Evolutionary conservation across 306 rosid species (phyloP), one percentile per base, ranked within the genome.

Genomic region (Carpinus fangiana): DNA sequence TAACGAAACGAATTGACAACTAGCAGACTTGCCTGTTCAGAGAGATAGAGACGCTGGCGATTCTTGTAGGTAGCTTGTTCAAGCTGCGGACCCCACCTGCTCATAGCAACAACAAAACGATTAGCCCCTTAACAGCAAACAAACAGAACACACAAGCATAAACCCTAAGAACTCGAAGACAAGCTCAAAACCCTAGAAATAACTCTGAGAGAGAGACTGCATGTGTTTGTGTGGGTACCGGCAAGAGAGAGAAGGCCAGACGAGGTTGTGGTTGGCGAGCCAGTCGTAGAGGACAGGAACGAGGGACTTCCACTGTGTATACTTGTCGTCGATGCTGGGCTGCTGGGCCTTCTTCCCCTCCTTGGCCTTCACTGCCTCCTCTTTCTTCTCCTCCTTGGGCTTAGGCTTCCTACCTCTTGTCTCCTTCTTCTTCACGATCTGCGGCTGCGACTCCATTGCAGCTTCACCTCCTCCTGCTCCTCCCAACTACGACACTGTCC

Each of bases 211-310:
- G 64, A 53, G 51, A 4, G n/a, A 53, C 3, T 46, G 6, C 56
- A 38, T 45, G 23, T 28, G 36, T 4, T 47, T 1, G 26, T 2
- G 14, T 3, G 20, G 68, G 38, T 17, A 95, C 99, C 98, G 80
- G 97, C 97, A 91, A 68, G 98, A 90, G 82, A 96, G 98, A 71
- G 99, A 93, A 18, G 98, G 99, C 97, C 98, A 93, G 46, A 86
- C 91, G 54, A 96, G 99, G 78, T 96, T 96, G 83, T 96, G 99
- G 69, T 96, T 93, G 50, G 97, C 91, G 41, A 96, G 93, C 98
- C 98, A 96, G 82, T 96, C 99, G 53, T 96, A 96, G 52, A 96
- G 97, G 47, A 93, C 89, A 2, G 98, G 97, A 43, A 96, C 93
- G 10, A 88, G 92, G 3, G 96, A 90, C 83, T 93, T 96, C 98